Base-by-base conservation (phyloP, 202 grass and related monocot species). In the Dendrocalamus latiflorus region DNA sequence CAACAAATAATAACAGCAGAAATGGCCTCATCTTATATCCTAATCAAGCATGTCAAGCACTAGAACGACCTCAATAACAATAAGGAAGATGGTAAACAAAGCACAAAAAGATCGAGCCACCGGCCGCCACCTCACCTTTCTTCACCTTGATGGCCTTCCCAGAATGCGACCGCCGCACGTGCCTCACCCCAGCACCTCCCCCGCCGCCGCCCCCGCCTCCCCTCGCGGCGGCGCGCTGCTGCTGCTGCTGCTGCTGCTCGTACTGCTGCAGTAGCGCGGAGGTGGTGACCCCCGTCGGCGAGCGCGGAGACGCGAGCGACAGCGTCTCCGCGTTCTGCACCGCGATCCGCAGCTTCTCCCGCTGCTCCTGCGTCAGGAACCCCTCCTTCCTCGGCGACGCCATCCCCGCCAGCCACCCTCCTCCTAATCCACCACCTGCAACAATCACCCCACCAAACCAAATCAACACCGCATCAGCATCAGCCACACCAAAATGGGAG, bases 141-240 rank as follows among this genome's bases (percentile, higher is more conserved):
- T 98, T 98, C 83, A 95, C 93, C 81, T 92, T 94, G 55, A 93
- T 77, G 55, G 87, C 49, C 83, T 95, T 98, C 69, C 95, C 93
- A 38, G 95, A n/a, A n/a, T n/a, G n/a, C n/a, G n/a, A n/a, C n/a
- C n/a, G n/a, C n/a, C n/a, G n/a, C n/a, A n/a, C n/a, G n/a, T n/a
- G n/a, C n/a, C n/a, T n/a, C n/a, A n/a, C n/a, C n/a, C n/a, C n/a
- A n/a, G n/a, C n/a, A n/a, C n/a, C n/a, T n/a, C n/a, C n/a, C n/a
- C n/a, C n/a, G n/a, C n/a, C n/a, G n/a, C n/a, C n/a, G n/a, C n/a
- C n/a, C n/a, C n/a, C n/a, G n/a, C n/a, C n/a, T n/a, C n/a, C n/a
- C n/a, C n/a, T n/a, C n/a, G n/a, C n/a, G n/a, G n/a, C n/a, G n/a
- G n/a, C n/a, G n/a, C n/a, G n/a, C n/a, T n/a, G n/a, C n/a, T n/a